These are phyloP conservation scores for Lonicera japonica DNA, from an alignment of 129 eudicot genomes.

Conservation along the genomic window DNA sequence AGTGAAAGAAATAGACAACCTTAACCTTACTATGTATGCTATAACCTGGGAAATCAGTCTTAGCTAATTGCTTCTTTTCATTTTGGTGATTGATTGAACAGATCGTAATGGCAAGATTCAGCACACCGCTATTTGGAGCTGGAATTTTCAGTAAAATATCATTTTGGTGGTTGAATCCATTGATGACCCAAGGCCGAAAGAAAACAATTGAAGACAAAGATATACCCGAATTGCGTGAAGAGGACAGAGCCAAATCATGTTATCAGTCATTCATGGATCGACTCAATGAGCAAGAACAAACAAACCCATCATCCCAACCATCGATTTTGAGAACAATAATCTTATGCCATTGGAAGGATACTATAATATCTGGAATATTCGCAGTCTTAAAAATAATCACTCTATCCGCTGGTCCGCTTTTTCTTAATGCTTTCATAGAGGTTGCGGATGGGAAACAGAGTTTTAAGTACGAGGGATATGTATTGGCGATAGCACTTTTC, in stretches of 20 bases:
- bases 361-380: not conserved
- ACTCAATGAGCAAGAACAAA: not conserved
- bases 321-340: not conserved
- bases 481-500: not conserved
- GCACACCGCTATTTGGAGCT: too few species aligned
- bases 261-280: not conserved
- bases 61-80: too few species aligned
- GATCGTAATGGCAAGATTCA: too few species aligned
- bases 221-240: not conserved
- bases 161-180: not conserved
- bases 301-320: not conserved
- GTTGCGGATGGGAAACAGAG: not conserved
- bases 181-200: not conserved
- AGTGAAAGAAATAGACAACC: too few species aligned
- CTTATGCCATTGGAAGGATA: not conserved
- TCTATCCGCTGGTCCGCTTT: not conserved
- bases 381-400: not conserved
- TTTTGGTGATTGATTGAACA: too few species aligned
- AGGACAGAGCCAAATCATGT: not conserved
- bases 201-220: not conserved
- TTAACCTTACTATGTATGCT: too few species aligned
- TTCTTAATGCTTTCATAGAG: not conserved
- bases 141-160: not conserved
- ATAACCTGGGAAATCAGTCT: too few species aligned
- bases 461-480: not conserved